These are phyloP conservation scores for Anthracocystis walkeri DNA, from an alignment of 1,284 basidiomycete species.

Conservation along the genomic window DNA sequence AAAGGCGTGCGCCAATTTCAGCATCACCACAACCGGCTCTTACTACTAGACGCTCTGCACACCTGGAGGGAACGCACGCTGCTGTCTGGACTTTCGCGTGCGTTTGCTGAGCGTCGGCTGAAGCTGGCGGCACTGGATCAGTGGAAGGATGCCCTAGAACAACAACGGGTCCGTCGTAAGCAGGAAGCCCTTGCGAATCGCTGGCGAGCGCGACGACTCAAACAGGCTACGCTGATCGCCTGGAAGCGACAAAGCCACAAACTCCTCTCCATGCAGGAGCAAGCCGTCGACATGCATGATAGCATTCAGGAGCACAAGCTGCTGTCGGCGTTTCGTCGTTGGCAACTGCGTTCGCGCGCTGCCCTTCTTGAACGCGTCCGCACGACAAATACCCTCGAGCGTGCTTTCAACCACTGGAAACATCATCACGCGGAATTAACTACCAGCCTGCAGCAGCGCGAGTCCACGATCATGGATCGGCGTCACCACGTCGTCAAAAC, in stretches of 20 bases:
- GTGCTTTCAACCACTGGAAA: constrained; percentile 29
- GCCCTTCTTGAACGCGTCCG: constrained; percentile 25
- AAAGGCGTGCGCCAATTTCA: constrained; percentile 22
- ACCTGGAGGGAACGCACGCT: constrained; percentile 28
- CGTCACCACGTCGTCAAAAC: background rate
- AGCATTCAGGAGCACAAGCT: constrained; percentile 2
- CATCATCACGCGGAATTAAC: constrained; percentile 20
- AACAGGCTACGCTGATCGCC: constrained; percentile 11
- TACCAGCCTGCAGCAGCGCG: constrained; percentile 34
- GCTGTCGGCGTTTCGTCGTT: constrained; percentile 4
- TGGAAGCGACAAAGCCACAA: constrained; percentile 16
- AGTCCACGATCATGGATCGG: constrained; percentile 17
- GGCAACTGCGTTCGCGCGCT: constrained; percentile 31
- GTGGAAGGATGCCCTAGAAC: constrained; percentile 29
- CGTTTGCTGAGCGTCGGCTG: constrained; percentile 39
- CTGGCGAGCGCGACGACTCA: constrained; percentile 40
- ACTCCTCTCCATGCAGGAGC: constrained; percentile 8
- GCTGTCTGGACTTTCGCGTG: constrained; percentile 39
- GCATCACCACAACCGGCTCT: constrained; percentile 22
- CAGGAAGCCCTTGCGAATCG: constrained; percentile 45
- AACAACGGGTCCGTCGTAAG: constrained; percentile 13
- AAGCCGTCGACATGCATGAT: constrained; percentile 7
- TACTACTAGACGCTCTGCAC: constrained; percentile 16
- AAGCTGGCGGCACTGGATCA: constrained; percentile 30
- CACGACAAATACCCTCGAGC: constrained; percentile 8